Evolutionary conservation across 208 protist species (phyloP).

Genomic region (Acanthamoeba lenticulata): DNA sequence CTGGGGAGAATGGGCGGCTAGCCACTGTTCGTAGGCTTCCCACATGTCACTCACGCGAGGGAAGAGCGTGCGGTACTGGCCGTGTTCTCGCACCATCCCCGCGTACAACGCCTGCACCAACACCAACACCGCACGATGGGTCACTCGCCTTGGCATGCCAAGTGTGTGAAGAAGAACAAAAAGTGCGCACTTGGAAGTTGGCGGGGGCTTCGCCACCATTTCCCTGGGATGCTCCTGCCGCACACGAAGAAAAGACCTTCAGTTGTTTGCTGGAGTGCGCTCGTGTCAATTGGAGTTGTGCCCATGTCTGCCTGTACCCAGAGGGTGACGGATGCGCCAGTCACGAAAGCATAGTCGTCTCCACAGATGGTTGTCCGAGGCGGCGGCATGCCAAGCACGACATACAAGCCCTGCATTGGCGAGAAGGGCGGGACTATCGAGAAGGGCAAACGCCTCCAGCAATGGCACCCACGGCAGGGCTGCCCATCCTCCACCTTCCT

Average conservation of each 20-base stretch:
- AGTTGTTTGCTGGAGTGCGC: neutral
- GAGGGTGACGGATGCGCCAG: neutral
- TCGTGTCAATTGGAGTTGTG: no score
- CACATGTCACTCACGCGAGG: constrained; percentile 2
- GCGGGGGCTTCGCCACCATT: neutral
- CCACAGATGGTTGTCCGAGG: neutral
- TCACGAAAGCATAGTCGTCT: neutral
- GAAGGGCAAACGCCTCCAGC: neutral
- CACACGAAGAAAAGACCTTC: neutral
- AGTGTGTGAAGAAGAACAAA: no score
- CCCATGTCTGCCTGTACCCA: neutral
- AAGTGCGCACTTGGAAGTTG: neutral
- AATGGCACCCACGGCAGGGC: neutral
- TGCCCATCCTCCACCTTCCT: neutral
- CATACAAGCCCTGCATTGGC: neutral
- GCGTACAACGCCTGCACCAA: neutral
- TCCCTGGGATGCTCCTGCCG: neutral
- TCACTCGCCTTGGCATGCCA: no score
- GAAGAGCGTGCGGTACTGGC: neutral
- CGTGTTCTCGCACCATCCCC: neutral
- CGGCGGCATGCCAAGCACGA: neutral
- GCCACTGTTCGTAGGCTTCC: constrained; percentile 18
- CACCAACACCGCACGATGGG: no score
- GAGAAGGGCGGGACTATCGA: neutral
- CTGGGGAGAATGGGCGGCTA: neutral